Evolutionary conservation across 805 yeast genomes (phyloP), one percentile per base, ranked within the genome.

Genomic region (Wickerhamiella brachini): DNA sequence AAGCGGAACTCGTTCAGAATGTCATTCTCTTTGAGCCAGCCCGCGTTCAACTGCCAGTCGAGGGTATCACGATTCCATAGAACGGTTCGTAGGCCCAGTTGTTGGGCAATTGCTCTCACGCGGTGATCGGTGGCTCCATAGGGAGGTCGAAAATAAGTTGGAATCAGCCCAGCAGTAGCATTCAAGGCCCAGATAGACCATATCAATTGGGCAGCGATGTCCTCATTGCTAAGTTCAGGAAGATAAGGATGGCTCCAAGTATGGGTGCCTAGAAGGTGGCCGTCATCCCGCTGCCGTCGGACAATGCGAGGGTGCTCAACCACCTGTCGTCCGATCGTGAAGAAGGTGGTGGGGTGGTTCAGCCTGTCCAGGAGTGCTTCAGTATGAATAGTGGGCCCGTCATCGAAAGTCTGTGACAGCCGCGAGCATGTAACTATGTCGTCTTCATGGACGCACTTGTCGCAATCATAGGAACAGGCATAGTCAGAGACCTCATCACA

Each of bases 181-280:
- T 90, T 89, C 88, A 89, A 85, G 5, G 97, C 96, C 97, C 97
- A 90, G 31, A 87, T 79, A 1, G 94, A 81, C 98, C 98, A 90
- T 65, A 89, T 82, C 39, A 90, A 68, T 64, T 90, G 95, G 0
- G 97, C 95, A 51, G 84, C 79, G 18, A 90, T 79, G 54, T 85
- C 77, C 66, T 87, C 90, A 62, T 88, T 88, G 22, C 79, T 66
- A 51, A 89, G 71, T 0, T 80, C 66, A 1, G 97, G 96, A 54
- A 90, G 73, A 59, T 82, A 85, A 52, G 80, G 79, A 68, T 90
- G 97, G 1, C 88, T 79, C 96, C 96, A 90, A 0, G 97, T 86
- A 64, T 90, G 98, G 0, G 87, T 76, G 1, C 85, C 97, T 62
- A 88, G 67, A 29, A 88, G 68, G 65, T 90, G 97, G 13, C 95